phyloP scores from a whole-genome alignment of 2,329 filamentous ascomycete genomes.

The Aureobasidium subglaciale region DNA sequence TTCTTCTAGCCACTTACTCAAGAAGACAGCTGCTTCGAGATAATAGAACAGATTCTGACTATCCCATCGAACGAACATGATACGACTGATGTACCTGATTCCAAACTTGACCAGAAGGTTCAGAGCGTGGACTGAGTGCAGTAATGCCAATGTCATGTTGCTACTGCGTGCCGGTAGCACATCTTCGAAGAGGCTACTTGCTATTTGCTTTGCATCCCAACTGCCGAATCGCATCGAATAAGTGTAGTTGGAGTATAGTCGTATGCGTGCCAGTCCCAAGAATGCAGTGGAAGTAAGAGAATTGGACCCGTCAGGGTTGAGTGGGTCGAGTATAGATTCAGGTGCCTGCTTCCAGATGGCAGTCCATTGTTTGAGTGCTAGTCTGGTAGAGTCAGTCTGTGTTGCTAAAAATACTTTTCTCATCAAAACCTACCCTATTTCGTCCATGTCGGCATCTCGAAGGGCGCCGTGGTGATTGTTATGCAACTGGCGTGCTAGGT shows the following conservation, averaged over 20 bases:
- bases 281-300: background rate
- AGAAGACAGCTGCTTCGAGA: background rate
- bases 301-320: background rate
- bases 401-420: too few relatives aligned
- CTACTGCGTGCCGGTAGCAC: background rate
- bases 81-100: background rate
- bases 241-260: background rate
- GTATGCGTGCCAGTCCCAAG: background rate
- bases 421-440: background rate
- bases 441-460: background rate
- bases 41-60: background rate
- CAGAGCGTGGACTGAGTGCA: background rate
- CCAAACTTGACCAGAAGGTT: background rate
- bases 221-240: background rate
- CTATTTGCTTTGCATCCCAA: background rate
- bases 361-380: background rate
- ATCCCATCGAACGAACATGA: background rate
- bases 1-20: background rate
- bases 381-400: background rate
- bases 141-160: background rate
- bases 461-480: background rate
- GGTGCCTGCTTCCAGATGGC: background rate
- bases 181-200: background rate
- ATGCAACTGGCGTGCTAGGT: background rate
- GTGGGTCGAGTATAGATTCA: background rate